Evolutionary conservation across 306 rosid genomes (phyloP).

Genomic region (Cyclanthera cordifolia): DNA sequence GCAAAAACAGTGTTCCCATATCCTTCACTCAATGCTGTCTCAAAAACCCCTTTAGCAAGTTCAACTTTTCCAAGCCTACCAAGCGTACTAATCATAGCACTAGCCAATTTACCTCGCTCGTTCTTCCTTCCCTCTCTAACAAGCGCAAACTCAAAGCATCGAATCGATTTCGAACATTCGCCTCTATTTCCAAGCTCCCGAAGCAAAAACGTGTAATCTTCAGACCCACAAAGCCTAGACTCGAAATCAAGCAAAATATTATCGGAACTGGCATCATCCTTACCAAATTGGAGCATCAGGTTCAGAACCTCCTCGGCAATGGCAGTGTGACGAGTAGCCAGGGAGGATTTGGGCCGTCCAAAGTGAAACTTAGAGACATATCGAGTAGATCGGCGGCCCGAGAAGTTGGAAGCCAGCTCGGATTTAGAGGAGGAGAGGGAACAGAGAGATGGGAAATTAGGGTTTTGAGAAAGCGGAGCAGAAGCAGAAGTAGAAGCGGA

Average conservation of each 20-base stretch:
- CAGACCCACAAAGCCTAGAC: conserved; percentile 41
- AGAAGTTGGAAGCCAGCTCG: conserved; percentile 48
- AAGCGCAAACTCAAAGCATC: conserved; percentile 61
- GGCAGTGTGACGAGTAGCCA: conserved; percentile 38
- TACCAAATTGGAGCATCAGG: conserved; percentile 35
- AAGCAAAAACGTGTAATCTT: conserved; percentile 58
- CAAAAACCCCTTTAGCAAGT: conserved; percentile 48
- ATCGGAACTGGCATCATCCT: conserved; percentile 34
- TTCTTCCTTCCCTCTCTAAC: conserved; percentile 37
- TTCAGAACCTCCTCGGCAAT: conserved; percentile 65
- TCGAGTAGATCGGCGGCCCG: conserved; percentile 77
- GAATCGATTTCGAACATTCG: conserved; percentile 36
- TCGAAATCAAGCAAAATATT: conserved; percentile 41
- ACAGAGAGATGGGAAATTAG: conserved; percentile 39
- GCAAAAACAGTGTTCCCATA: conserved; percentile 76
- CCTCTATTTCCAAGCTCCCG: conserved; percentile 63
- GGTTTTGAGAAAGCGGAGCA: conserved; percentile 15
- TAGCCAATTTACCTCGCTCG: conserved; percentile 62
- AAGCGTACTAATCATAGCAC: conserved; percentile 78
- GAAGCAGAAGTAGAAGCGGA: conserved; percentile 20
- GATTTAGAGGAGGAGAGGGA: conserved; percentile 20
- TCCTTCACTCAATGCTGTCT: conserved; percentile 44
- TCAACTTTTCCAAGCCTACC: conserved; percentile 78
- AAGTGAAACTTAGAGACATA: conserved; percentile 62
- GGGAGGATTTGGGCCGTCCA: conserved; percentile 43